Percentiles rank a stretch among this genome's conserved stretches.
Conservation (phyloP, 2,329 filamentous ascomycete species). For the Pseudopyrenochaeta lycopersici region DNA sequence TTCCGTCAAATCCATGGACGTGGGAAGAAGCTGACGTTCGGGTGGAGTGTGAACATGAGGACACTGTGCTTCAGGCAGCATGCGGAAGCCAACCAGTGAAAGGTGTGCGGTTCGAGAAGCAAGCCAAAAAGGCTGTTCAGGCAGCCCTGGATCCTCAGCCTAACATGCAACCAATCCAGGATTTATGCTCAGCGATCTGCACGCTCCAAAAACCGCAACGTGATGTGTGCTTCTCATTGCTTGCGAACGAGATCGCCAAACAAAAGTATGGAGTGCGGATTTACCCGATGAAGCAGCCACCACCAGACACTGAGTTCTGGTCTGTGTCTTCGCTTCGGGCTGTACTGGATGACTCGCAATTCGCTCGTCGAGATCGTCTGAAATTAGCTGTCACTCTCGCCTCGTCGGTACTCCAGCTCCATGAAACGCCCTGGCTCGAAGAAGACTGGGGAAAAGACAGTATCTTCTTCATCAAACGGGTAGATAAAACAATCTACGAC, state of each 20-base stretch:
- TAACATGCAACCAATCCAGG: constrained; percentile 23
- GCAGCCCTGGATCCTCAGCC: constrained; percentile 19
- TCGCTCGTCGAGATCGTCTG: constrained; percentile 23
- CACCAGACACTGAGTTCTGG: constrained; percentile 19
- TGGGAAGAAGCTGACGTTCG: constrained; percentile 33
- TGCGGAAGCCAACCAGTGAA: constrained; percentile 3
- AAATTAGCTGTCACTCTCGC: constrained; percentile 29
- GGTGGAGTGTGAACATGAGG: constrained; percentile 6
- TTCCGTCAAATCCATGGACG: constrained; percentile 14
- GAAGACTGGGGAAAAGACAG: constrained; percentile 31
- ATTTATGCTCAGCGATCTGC: constrained; percentile 26
- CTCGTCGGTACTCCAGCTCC: constrained; percentile 30
- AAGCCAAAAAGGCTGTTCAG: constrained; percentile 25
- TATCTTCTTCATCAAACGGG: constrained; percentile 30
- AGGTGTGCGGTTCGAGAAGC: constrained; percentile 20
- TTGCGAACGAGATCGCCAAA: constrained; percentile 19
- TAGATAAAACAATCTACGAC: constrained; percentile 17
- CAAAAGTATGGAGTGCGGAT: constrained; percentile 28
- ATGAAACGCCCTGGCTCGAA: constrained; percentile 34
- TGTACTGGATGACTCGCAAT: constrained; percentile 19
- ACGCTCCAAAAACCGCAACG: constrained; percentile 21
- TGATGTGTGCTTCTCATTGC: constrained; percentile 25
- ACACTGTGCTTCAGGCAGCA: background rate
- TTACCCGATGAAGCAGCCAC: constrained; percentile 17
- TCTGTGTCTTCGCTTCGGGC: constrained; percentile 17